These are phyloP conservation scores for Blumeriella jaapii DNA, from an alignment of 2,329 filamentous ascomycete species.

Conservation along the genomic window DNA sequence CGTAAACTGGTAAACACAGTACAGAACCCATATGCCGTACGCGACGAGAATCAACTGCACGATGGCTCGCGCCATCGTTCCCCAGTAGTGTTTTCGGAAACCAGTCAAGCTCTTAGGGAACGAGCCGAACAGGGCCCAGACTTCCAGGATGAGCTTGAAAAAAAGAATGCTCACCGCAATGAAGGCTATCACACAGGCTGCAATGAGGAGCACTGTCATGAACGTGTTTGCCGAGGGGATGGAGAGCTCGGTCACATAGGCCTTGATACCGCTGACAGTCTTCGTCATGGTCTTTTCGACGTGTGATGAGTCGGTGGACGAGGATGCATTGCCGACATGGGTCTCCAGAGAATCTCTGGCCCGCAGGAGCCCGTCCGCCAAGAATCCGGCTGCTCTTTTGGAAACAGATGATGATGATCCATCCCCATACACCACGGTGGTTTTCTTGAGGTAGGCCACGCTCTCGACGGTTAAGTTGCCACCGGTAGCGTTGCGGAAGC, in stretches of 20 bases:
- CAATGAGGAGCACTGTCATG: conserved; percentile 85
- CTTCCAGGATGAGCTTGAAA: conserved; percentile 82
- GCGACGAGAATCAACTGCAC: conserved; percentile 83
- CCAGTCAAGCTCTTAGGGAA: conserved; percentile 70
- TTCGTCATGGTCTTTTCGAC: conserved; percentile 30
- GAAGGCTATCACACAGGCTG: conserved; percentile 73
- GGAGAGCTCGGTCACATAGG: conserved; percentile 69
- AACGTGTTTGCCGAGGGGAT: conserved; percentile 88
- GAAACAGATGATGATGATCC: conserved; percentile 42
- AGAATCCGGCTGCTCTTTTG: conserved; percentile 43
- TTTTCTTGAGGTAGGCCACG: conserved; percentile 61
- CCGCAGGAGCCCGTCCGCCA: conserved; percentile 36
- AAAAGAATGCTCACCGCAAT: conserved; percentile 81
- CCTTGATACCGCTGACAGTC: conserved; percentile 65
- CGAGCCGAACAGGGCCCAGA: conserved; percentile 79
- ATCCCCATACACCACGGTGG: conserved; percentile 61
- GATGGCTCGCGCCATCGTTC: conserved; percentile 76
- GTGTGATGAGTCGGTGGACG: conserved; percentile 12
- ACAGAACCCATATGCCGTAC: conserved; percentile 91
- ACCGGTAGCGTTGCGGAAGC: conserved; percentile 68
- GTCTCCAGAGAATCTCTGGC: conserved; percentile 42
- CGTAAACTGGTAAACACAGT: conserved; percentile 93
- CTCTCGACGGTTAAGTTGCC: conserved; percentile 78
- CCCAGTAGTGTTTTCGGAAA: conserved; percentile 96
- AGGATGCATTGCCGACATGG: conserved; percentile 30